Evolutionary conservation across 2,329 filamentous ascomycete species (phyloP), one percentile per base, ranked within the genome.

Genomic region (Alternaria ventricosa): DNA sequence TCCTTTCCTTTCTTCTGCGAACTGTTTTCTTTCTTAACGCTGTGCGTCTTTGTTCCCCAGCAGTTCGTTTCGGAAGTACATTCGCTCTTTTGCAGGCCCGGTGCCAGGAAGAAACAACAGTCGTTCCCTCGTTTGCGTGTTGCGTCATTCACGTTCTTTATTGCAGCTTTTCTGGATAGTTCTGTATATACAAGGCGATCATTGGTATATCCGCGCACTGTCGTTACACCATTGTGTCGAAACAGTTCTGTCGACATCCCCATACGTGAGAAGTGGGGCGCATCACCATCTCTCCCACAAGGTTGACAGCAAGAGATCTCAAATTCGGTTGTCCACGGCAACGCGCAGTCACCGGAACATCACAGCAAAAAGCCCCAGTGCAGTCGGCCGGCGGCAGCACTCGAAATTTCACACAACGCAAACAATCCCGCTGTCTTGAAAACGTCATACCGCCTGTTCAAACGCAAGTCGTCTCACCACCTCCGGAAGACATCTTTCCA

Each of bases 31-130:
- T 59, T 56, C 55, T 50, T 60, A 66, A 65, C 74, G 75, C 75
- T 77, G 75, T 62, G 74, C 75, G 75, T 71, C 58, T 57, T 61
- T 57, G 62, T 67, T 63, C 53, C 60, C 65, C 49, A 28, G 41
- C 61, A 57, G 58, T 64, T 64, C 49, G 61, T 71, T 70, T 57
- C 58, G 58, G 30, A 47, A 53, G 30, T 36, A 23, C 49, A 60
- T 33, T 59, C 64, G 36, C 69, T 74, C 74, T 71, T 53, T 77
- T 78, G 72, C 75, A 75, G 71, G 73, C 71, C 74, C 65, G 68
- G 71, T 57, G 71, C 73, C 72, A 61, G 44, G 36, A 58, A 61
- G 47, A 50, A 56, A 55, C 57, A 33, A 61, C 51, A 57, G 53
- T 67, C 56, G 61, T 57, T 71, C 53, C 18, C 53, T 51, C 50